phyloP scores from a whole-genome alignment of 1,284 basidiomycete genomes.

The Malassezia equina region DNA sequence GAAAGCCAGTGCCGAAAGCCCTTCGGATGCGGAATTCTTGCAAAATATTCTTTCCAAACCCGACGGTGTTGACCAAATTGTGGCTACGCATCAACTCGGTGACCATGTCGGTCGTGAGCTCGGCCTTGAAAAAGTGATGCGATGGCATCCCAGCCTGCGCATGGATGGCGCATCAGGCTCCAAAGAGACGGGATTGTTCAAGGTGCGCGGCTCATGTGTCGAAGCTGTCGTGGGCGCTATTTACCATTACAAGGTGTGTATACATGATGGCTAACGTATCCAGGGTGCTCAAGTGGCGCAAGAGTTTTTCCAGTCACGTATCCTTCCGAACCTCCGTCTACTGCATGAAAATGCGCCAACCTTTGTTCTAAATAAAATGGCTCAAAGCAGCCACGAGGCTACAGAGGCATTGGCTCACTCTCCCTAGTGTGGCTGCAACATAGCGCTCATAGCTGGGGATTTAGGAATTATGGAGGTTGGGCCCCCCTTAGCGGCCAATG shows the following conservation, averaged over 20 bases:
- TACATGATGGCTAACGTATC: background rate
- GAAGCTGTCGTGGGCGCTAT: constrained; percentile 47
- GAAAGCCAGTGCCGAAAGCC: background rate
- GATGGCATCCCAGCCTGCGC: constrained; percentile 40
- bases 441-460: background rate
- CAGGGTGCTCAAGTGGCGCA: constrained; percentile 21
- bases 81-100: constrained; percentile 36
- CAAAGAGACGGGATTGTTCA: constrained; percentile 40
- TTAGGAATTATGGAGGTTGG: constrained; percentile 2
- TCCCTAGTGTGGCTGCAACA: constrained; percentile 1
- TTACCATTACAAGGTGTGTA: constrained; percentile 32
- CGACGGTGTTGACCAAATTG: constrained; percentile 22
- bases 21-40: constrained; percentile 18
- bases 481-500: constrained; percentile 9
- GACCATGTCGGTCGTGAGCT: constrained; percentile 32
- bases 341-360: background rate
- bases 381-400: constrained; percentile 4
- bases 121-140: constrained; percentile 43
- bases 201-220: constrained; percentile 41
- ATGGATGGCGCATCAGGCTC: background rate
- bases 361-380: constrained; percentile 1
- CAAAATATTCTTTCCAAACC: constrained; percentile 23
- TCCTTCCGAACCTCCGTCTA: constrained; percentile 14
- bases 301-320: constrained; percentile 17
- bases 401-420: constrained; percentile 11